phyloP scores from a whole-genome alignment of 768 basidiomycete species.

The Trichaptum fuscoviolaceum region DNA sequence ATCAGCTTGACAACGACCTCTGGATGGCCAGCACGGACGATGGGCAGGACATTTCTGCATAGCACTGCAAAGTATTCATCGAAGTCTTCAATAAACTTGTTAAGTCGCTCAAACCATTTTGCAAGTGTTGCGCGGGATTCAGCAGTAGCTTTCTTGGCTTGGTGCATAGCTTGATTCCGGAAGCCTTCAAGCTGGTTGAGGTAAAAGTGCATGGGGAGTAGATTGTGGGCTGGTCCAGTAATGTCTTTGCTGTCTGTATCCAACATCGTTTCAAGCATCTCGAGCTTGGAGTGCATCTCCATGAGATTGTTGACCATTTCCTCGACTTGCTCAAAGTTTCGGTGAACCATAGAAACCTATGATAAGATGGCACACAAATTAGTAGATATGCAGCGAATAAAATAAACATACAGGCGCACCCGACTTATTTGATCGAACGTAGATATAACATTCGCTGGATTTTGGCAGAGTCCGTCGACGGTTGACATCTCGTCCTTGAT shows the following conservation, averaged over 20 bases:
- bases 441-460: conserved; percentile 69
- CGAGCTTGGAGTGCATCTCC: conserved; percentile 86
- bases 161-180: conserved; percentile 91
- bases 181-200: conserved; percentile 91
- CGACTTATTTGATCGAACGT: conserved; percentile 96
- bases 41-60: conserved; percentile 68
- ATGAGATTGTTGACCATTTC: conserved; percentile 92
- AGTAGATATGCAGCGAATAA: conserved; percentile 5
- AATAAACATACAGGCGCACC: conserved; percentile 41
- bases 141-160: conserved; percentile 78
- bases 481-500: conserved; percentile 84
- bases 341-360: conserved; percentile 92
- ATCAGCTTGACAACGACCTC: conserved; percentile 88
- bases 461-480: conserved; percentile 69
- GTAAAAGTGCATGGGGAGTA: conserved; percentile 87
- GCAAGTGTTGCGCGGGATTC: conserved; percentile 62
- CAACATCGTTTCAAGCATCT: conserved; percentile 73
- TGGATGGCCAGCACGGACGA: conserved; percentile 72
- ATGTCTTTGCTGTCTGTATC: conserved; percentile 68
- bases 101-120: conserved; percentile 82
- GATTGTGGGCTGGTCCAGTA: conserved; percentile 81
- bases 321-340: conserved; percentile 91
- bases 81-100: conserved; percentile 74
- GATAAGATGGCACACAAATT: not conserved
- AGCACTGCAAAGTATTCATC: conserved; percentile 80